These are phyloP conservation scores for Plasmodium ovale DNA, from an alignment of 169 alveolate genomes.

Conservation along the genomic window DNA sequence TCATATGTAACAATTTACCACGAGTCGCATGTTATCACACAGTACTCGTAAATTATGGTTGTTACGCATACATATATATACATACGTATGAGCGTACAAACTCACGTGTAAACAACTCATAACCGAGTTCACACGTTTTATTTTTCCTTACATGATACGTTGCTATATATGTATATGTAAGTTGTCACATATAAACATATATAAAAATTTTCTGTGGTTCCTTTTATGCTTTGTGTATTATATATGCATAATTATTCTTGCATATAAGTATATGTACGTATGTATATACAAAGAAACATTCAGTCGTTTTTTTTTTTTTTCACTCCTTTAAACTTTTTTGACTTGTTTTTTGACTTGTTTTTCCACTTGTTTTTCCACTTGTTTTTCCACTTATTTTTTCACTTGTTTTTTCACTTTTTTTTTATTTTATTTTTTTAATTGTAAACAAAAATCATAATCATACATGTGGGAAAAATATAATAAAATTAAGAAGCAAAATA, in stretches of 20 bases:
- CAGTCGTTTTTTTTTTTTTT: neutral
- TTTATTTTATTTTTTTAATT: too few relatives aligned
- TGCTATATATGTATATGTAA: neutral
- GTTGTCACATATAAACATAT: slow-evolving; percentile 14
- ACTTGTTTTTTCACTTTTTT: too few relatives aligned
- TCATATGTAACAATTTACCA: neutral
- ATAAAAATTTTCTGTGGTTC: neutral
- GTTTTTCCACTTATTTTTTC: too few relatives aligned
- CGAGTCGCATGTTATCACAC: neutral
- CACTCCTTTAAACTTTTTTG: too few relatives aligned
- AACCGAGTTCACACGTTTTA: neutral
- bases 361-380: too few relatives aligned
- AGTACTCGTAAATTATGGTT: too few relatives aligned
- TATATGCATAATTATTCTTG: neutral
- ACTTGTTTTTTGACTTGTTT: too few relatives aligned
- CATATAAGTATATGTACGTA: neutral
- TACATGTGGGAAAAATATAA: too few relatives aligned
- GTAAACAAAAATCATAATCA: too few relatives aligned
- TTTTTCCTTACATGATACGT: neutral
- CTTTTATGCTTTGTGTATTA: neutral
- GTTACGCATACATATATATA: neutral
- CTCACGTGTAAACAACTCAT: neutral
- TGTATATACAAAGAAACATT: neutral
- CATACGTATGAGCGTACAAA: neutral
- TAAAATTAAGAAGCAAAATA: too few relatives aligned